Evolutionary conservation across 2,329 filamentous ascomycete species (phyloP), one percentile per base, ranked within the genome.

Genomic region (Graphiopsis chlorocephala): DNA sequence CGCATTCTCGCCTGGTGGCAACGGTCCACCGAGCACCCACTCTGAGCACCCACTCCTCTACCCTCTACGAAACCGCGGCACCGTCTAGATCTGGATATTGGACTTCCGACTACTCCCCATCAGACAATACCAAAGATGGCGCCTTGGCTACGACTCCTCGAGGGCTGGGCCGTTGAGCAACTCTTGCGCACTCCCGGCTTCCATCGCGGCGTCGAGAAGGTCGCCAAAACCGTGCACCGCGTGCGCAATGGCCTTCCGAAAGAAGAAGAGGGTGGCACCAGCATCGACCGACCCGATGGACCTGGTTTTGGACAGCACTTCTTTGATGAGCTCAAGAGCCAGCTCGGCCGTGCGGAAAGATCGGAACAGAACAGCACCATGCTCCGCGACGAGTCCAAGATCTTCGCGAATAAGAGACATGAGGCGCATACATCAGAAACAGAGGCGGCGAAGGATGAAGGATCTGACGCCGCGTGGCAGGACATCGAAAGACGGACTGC

Each of bases 151-250:
- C 72, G 72, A 42, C 63, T 80, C 15, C 72, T 80, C 15, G 79
- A 80, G 73, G 77, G 78, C 65, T 71, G 71, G 66, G 65, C 67
- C 58, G 72, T 71, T 10, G 68, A 72, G 47, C 71, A 84, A 78
- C 81, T 87, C 63, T 79, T 87, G 48, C 75, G 77, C 61, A 85
- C 82, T 62, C 83, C 83, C 2, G 73, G 78, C 38, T 87, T 87
- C 77, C 85, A 87, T 70, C 79, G 81, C 62, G 78, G 71, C 28
- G 82, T 87, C 20, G 79, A 82, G 26, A 79, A 79, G 64, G 78
- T 83, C 14, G 84, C 86, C 57, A 78, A 77, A 66, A 75, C 74
- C 64, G 78, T 83, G 64, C 78, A 81, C 67, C 73, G 77, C 33
- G 69, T 83, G 15, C 74, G 74, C 20, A 75, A 82, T 66, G 82